phyloP scores from a whole-genome alignment of 2,329 filamentous ascomycete genomes.

The Cercospora berteroae region DNA sequence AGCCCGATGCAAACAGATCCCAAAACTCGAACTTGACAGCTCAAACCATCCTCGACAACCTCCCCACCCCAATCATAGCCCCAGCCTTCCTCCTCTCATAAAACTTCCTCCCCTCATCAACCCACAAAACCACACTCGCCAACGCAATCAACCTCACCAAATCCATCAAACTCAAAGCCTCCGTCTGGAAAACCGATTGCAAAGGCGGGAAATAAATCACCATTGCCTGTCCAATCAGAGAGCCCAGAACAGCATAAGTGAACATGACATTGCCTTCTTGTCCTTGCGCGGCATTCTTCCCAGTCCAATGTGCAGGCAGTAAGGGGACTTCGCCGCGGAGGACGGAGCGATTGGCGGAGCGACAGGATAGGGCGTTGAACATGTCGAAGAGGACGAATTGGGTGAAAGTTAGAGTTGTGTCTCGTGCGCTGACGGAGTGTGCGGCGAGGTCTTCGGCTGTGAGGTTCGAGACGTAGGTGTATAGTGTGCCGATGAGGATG shows the following conservation, averaged over 20 bases:
- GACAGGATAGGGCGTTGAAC: slow-evolving; percentile 95
- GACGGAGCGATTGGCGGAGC: slow-evolving; percentile 85
- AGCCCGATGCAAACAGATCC: no score
- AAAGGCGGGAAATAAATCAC: slow-evolving; percentile 95
- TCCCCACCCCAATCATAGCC: background rate
- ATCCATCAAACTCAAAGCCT: slow-evolving; percentile 73
- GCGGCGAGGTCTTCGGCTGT: slow-evolving; percentile 61
- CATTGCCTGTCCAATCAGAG: slow-evolving; percentile 77
- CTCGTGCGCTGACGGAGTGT: slow-evolving; percentile 74
- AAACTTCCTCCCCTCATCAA: slow-evolving; percentile 86
- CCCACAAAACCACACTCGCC: slow-evolving; percentile 91
- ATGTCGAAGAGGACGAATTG: slow-evolving; percentile 99
- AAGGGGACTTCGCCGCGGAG: slow-evolving; percentile 68
- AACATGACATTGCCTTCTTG: slow-evolving; percentile 76
- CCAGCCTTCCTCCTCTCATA: slow-evolving; percentile 50
- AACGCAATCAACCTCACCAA: slow-evolving; percentile 69
- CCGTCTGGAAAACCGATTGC: slow-evolving; percentile 94
- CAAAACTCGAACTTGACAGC: no score
- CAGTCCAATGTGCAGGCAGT: slow-evolving; percentile 13
- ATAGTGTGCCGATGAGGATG: slow-evolving; percentile 89
- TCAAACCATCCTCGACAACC: background rate
- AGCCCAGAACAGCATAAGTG: slow-evolving; percentile 89
- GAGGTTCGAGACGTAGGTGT: slow-evolving; percentile 92
- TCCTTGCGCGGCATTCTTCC: slow-evolving; percentile 10
- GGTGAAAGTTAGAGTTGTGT: slow-evolving; percentile 99